Evolutionary conservation across 352 stramenopile genomes (phyloP), one percentile per base, ranked within the genome.

Genomic region (Peronospora tabacina): DNA sequence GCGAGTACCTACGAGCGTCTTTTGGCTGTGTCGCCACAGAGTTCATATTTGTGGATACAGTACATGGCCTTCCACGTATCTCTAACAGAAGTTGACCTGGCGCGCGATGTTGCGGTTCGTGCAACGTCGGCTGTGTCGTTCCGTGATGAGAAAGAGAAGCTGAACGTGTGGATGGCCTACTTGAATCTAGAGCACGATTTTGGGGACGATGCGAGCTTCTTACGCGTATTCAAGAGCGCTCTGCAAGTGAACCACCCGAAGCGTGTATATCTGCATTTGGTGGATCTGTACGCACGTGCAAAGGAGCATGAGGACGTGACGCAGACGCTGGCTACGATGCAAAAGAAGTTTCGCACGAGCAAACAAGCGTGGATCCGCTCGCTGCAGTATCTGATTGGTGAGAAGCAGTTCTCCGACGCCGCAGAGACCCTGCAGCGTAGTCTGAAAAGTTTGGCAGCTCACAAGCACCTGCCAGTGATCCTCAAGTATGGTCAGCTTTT

Each of bases 11-110:
- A 96, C 68, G 94, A 98, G 66, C 91, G 95, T 16, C 67, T 98
- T 37, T 66, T 98, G 41, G 90, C 89, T 9, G 88, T 92, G 41
- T 94, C 83, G 44, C 95, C 95, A 12, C 95, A 98, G 63, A 96
- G 82, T 56, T 97, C 92, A 40, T 97, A 95, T 69, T 49, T 97
- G 53, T 98, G 94, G 94, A 98, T 98, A 59, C 87, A 95, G 60
- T 98, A 97, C 76, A 98, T 98, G 94, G 95, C 95, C 12, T 98
- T 97, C 73, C 86, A 98, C 66, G 72, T 98, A 28, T 96, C 90
- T 32, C 68, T 98, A 16, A 97, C 90, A 29, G 91, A 98, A 55
- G 81, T 98, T 42, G 82, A 87, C 7, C 69, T 94, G 37, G 94
- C 93, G 24, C 85, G 94, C 8, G 89, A 94, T 60, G 92, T 98